Evolutionary conservation across 768 basidiomycete species (phyloP), one percentile per base, ranked within the genome.

Genomic region (Macrolepiota albuminosa): DNA sequence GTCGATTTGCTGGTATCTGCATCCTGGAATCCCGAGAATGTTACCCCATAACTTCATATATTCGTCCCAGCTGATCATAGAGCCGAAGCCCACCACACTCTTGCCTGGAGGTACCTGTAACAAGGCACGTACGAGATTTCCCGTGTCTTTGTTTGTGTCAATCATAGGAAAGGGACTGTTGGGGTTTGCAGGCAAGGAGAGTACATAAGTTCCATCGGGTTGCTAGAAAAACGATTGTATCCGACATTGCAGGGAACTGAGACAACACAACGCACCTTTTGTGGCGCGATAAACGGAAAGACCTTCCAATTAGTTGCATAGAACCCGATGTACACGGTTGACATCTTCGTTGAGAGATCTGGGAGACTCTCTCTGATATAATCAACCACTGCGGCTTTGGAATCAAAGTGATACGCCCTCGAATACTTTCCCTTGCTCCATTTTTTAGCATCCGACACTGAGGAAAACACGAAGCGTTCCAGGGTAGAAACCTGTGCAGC

Each of bases 11-110:
- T 60, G 47, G 11, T 55, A 60, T 34, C 59, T 54, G 10, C 46
- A 36, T 29, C 46, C 49, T 21, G 57, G 54, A 2, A 48, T 13
- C 10, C 54, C 59, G 4, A 60, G 59, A 11, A 60, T 60, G 6
- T 56, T 9, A 11, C 54, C 53, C 54, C 59, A 60, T 7, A 60
- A 21, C 37, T 54, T 55, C 48, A 56, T 56, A 11, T 60, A 60
- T 14, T 45, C 54, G 31, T 36, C 45, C 54, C 53, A 60, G 59
- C 59, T 60, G 3, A 60, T 60, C 59, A 60, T 54, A 21, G 59
- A 60, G 31, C 59, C 59, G 48, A 60, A 60, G 36, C 59, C 59
- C 4, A 60, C 48, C 18, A 60, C 10, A 9, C 26, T 56, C 40
- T 55, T 60, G 1, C 54, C 48, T 14, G 59, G 54, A 50, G 59